These are phyloP conservation scores for Coriolopsis trogii DNA, from an alignment of 1,284 basidiomycete species.

Conservation along the genomic window DNA sequence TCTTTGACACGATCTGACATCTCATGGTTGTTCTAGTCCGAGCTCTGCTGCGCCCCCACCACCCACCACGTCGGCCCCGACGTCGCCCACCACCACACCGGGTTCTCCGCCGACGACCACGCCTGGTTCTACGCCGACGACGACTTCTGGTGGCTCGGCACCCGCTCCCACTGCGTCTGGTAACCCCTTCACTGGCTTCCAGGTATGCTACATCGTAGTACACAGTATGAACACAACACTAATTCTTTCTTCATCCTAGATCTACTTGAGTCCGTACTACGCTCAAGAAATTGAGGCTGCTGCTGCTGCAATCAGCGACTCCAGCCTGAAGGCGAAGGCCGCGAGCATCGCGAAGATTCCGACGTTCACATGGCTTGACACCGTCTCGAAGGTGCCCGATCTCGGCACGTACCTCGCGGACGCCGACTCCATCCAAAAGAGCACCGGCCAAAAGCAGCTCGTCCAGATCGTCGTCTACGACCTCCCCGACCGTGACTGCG, in stretches of 20 bases:
- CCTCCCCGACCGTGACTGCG: constrained; percentile 64
- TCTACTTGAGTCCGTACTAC: constrained; percentile 57
- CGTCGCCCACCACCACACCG: constrained; percentile 8
- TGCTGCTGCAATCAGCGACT: constrained; percentile 50
- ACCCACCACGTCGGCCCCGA: constrained; percentile 12
- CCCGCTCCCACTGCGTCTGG: constrained; percentile 31
- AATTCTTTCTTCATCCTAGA: constrained; percentile 28
- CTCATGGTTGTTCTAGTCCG: constrained; percentile 4
- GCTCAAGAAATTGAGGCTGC: constrained; percentile 53
- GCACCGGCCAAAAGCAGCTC: constrained; percentile 51
- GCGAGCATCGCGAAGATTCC: constrained; percentile 55
- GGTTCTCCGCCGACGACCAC: constrained; percentile 27
- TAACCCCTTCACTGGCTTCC: constrained; percentile 55
- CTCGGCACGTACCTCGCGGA: constrained; percentile 59
- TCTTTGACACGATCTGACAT: neutral
- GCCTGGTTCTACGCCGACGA: no score
- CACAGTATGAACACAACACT: neutral
- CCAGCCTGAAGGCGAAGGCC: constrained; percentile 51
- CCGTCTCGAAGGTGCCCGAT: constrained; percentile 50
- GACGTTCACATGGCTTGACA: constrained; percentile 65
- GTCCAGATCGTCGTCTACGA: constrained; percentile 69
- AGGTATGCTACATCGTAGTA: constrained; percentile 31
- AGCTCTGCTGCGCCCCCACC: neutral
- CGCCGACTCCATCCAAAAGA: constrained; percentile 45
- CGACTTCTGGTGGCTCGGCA: no score